A percentile compares a stretch with the other conserved stretches of the same genome.
Evolutionary conservation across 352 stramenopile genomes (phyloP).

Genomic region (Globisporangium sylvaticum): DNA sequence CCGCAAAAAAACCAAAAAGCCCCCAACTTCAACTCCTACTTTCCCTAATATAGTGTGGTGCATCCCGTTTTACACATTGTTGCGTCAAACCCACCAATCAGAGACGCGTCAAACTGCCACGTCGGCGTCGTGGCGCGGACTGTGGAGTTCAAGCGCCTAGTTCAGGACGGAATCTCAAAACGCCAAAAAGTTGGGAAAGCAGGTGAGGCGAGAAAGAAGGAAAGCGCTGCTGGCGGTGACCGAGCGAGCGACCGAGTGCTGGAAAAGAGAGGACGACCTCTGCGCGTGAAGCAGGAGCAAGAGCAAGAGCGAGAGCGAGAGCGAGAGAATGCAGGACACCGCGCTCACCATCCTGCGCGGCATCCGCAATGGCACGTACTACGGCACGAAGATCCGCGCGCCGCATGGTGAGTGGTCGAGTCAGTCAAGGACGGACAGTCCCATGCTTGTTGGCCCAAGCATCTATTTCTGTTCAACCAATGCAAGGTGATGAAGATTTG

Average conservation of each 20-base stretch:
- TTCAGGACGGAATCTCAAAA: conserved; percentile 14
- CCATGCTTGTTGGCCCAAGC: neutral
- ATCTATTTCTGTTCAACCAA: neutral
- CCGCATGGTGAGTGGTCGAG: conserved; percentile 56
- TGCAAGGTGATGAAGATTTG: neutral
- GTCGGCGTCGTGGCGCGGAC: conserved; percentile 2
- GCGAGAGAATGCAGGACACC: conserved; percentile 35
- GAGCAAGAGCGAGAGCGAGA: neutral
- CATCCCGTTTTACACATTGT: conserved; percentile 3
- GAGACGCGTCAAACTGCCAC: neutral
- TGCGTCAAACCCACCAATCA: neutral
- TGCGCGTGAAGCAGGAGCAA: neutral
- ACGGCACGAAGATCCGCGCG: conserved; percentile 87
- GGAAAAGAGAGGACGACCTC: neutral
- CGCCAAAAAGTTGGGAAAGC: neutral
- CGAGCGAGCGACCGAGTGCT: neutral
- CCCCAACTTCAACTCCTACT: neutral
- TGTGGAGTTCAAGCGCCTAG: conserved; percentile 13
- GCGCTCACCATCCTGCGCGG: conserved; percentile 74
- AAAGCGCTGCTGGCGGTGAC: neutral
- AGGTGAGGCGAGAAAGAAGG: neutral
- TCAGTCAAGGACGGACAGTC: neutral
- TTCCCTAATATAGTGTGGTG: neutral
- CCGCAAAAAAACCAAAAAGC: neutral
- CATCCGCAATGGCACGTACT: conserved; percentile 85